phyloP scores from a whole-genome alignment of 345 rosid genomes.

The Aquilaria malaccensis region DNA sequence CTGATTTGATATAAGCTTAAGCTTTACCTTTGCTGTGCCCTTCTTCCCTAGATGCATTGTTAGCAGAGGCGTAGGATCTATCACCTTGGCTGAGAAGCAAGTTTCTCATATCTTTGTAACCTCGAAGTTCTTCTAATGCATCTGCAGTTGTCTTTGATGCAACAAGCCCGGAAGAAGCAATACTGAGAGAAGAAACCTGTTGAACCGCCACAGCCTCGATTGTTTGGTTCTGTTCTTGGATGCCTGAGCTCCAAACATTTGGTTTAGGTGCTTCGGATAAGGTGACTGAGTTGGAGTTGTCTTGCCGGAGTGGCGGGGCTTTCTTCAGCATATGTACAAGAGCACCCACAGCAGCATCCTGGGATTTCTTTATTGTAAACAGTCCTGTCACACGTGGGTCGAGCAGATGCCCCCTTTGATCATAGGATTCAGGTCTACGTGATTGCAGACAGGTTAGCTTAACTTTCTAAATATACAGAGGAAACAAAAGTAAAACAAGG shows the following conservation, averaged over 20 bases:
- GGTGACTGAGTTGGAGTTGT: constrained; percentile 22
- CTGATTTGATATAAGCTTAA: constrained; percentile 4
- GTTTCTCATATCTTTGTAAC: constrained; percentile 61
- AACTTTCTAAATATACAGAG: neutral
- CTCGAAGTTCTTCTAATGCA: constrained; percentile 76
- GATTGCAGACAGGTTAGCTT: neutral
- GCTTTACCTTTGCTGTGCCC: constrained; percentile 14
- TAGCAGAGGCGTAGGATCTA: constrained; percentile 19
- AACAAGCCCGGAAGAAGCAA: constrained; percentile 40
- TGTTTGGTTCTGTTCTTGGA: constrained; percentile 18
- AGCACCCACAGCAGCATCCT: constrained; percentile 89
- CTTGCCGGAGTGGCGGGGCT: constrained; percentile 83
- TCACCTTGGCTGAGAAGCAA: constrained; percentile 47
- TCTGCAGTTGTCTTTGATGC: constrained; percentile 72
- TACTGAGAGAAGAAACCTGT: constrained; percentile 27
- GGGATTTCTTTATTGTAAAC: constrained; percentile 47
- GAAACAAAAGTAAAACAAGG: no score
- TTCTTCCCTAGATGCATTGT: constrained; percentile 12
- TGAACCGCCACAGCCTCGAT: constrained; percentile 18
- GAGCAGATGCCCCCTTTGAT: constrained; percentile 33
- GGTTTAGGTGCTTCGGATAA: constrained; percentile 26
- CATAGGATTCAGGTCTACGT: constrained; percentile 56
- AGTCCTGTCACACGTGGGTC: constrained; percentile 44
- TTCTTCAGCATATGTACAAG: constrained; percentile 76
- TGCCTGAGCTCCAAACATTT: constrained; percentile 21